phyloP scores from a whole-genome alignment of 2,329 filamentous ascomycete genomes.

The Bipolaris zeicola region DNA sequence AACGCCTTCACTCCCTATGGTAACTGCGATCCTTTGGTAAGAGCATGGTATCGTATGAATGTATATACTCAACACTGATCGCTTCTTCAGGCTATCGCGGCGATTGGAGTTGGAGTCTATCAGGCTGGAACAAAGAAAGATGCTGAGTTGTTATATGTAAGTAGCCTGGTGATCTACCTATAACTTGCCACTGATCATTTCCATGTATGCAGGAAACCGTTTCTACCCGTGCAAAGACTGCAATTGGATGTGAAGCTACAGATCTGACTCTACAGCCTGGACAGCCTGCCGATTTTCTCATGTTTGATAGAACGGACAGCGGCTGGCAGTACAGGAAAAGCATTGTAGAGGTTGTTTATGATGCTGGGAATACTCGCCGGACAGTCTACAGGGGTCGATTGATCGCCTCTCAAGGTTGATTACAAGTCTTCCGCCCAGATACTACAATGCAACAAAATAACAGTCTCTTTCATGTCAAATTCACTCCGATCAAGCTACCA shows the following conservation, averaged over 20 bases:
- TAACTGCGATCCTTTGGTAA: slow-evolving; percentile 64
- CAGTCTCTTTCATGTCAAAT: neutral
- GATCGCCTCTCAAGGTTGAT: slow-evolving; percentile 10
- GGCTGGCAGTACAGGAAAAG: slow-evolving; percentile 51
- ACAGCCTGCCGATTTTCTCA: slow-evolving; percentile 51
- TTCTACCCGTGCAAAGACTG: slow-evolving; percentile 51
- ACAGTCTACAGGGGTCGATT: slow-evolving; percentile 38
- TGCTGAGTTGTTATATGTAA: slow-evolving; percentile 63
- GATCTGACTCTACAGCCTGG: slow-evolving; percentile 42
- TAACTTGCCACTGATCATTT: slow-evolving; percentile 21
- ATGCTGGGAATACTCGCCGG: slow-evolving; percentile 43
- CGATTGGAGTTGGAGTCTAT: slow-evolving; percentile 67
- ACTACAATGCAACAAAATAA: neutral
- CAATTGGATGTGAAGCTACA: slow-evolving; percentile 48
- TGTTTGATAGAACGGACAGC: slow-evolving; percentile 47
- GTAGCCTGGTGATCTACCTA: slow-evolving; percentile 26
- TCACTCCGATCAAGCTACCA: neutral
- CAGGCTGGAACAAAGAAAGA: slow-evolving; percentile 67
- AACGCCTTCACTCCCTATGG: slow-evolving; percentile 77
- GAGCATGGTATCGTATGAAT: slow-evolving; percentile 24
- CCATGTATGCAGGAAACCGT: slow-evolving; percentile 53
- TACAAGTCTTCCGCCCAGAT: neutral
- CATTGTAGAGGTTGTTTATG: slow-evolving; percentile 54
- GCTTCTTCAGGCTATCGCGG: slow-evolving; percentile 4
- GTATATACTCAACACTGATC: neutral